Base-by-base conservation (phyloP, 2,329 filamentous ascomycete genomes). In the Fusarium longipes region DNA sequence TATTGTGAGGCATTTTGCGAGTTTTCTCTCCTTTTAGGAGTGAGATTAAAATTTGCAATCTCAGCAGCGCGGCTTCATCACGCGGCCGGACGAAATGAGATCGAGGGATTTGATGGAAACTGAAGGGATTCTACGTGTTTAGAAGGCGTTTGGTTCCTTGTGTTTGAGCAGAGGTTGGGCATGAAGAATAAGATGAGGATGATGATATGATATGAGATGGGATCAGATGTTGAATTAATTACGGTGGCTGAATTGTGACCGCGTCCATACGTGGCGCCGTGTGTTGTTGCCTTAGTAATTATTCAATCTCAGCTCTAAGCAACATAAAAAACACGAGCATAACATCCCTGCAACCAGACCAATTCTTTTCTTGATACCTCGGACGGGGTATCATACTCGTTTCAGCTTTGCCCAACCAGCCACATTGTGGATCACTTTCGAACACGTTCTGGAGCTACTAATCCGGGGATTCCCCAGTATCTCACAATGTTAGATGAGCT, bases 221-320 rank as follows among this genome's bases (percentile, higher is more conserved):
- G 44, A 20, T 47, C 20, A 33, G 30, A 6, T 25, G 45, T 24
- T 11, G 7, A 25, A 18, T 48, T 20, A 30, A 8, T 45, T 25
- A 35, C 8, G 24, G 45, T 49, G 45, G 45, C 45, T 49, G 30
- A 38, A 22, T 25, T 33, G 32, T 38, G 30, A 49, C 22, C 45
- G 45, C 32, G 45, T 49, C 32, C 45, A 12, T 11, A n/a, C 24
- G 45, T 49, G 45, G 45, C 30, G 45, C 45, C 45, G 45, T 49
- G 30, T 39, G 9, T 40, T 40, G 15, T 33, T 33, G 15, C 40
- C 40, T 43, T 43, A 20, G 40, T 43, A 43, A 43, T 43, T 29
- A 24, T n/a, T n/a, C 22, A 24, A n/a, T 14, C 3, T 47, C 14
- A 47, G 44, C 5, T 48, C 30, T 18, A 6, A 17, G 14, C 20